Conservation (phyloP, 2,329 filamentous ascomycete genomes). For the Chrysoporthe cubensis region DNA sequence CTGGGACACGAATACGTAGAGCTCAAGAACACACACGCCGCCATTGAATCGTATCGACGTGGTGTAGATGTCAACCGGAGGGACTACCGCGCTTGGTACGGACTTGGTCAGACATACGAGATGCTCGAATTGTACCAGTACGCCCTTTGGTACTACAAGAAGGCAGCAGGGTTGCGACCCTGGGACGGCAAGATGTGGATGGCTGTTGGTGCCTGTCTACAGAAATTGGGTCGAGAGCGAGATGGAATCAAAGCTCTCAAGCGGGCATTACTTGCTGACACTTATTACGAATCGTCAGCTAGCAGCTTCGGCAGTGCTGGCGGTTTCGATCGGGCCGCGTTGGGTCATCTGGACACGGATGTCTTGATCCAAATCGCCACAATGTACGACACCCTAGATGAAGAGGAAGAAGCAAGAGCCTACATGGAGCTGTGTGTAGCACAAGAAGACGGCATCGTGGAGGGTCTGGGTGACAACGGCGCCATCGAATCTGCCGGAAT, state of each 20-base stretch:
- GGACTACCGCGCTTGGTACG: slow-evolving; percentile 98
- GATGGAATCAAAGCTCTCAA: slow-evolving; percentile 96
- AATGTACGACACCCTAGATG: slow-evolving; percentile 81
- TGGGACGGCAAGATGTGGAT: slow-evolving; percentile 99
- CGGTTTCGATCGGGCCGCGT: slow-evolving; percentile 52
- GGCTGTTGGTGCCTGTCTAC: slow-evolving; percentile 88
- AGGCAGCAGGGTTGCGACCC: slow-evolving; percentile 87
- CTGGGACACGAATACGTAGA: slow-evolving; percentile 99
- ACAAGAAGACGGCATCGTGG: slow-evolving; percentile 72
- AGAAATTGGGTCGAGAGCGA: slow-evolving; percentile 83
- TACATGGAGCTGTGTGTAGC: slow-evolving; percentile 97
- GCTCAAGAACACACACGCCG: slow-evolving; percentile 96
- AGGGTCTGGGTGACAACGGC: slow-evolving; percentile 51
- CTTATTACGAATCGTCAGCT: slow-evolving; percentile 71
- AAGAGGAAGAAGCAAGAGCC: slow-evolving; percentile 78
- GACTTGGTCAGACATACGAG: slow-evolving; percentile 94
- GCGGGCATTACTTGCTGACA: slow-evolving; percentile 84
- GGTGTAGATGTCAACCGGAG: slow-evolving; percentile 95
- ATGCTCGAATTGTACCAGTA: slow-evolving; percentile 98
- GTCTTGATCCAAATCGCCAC: slow-evolving; percentile 86
- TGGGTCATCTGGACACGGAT: slow-evolving; percentile 79
- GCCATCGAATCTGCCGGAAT: slow-evolving; percentile 52
- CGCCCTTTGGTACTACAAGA: slow-evolving; percentile 96
- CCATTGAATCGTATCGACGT: slow-evolving; percentile 93
- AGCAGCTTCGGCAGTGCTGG: slow-evolving; percentile 57